Percentiles rank a stretch among this genome's conserved stretches.
phyloP scores from a whole-genome alignment of 1,284 basidiomycete species.

The Hymenochaete sp. region DNA sequence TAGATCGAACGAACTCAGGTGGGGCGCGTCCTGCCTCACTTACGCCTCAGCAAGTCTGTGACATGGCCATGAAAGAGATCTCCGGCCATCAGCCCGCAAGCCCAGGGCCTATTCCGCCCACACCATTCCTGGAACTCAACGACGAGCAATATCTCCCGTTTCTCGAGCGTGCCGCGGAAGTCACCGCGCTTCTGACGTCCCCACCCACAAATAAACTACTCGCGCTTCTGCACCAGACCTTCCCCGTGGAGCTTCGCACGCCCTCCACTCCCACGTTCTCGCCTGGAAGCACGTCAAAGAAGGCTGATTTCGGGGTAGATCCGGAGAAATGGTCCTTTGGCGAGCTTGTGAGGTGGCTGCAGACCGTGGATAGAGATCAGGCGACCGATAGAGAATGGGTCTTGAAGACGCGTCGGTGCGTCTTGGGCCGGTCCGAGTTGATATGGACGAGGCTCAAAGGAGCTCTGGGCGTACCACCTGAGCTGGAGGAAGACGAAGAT shows the following conservation, averaged over 20 bases:
- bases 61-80: slow-evolving; percentile 21
- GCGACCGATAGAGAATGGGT: slow-evolving; percentile 27
- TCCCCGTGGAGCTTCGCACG: slow-evolving; percentile 19
- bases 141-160: slow-evolving; percentile 28
- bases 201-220: slow-evolving; percentile 26
- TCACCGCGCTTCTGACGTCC: slow-evolving; percentile 25
- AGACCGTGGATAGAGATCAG: slow-evolving; percentile 23
- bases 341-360: slow-evolving; percentile 26
- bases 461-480: slow-evolving; percentile 29
- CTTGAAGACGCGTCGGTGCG: slow-evolving; percentile 24
- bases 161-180: slow-evolving; percentile 27
- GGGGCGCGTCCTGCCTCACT: slow-evolving; percentile 16
- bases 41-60: slow-evolving; percentile 24
- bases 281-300: neutral
- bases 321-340: slow-evolving; percentile 27
- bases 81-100: slow-evolving; percentile 13
- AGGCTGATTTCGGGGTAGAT: slow-evolving; percentile 12
- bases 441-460: slow-evolving; percentile 29
- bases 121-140: slow-evolving; percentile 24
- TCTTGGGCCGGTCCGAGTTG: slow-evolving; percentile 28
- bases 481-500: slow-evolving; percentile 24
- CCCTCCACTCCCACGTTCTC: neutral
- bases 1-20: slow-evolving; percentile 16
- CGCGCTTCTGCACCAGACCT: slow-evolving; percentile 27
- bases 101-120: slow-evolving; percentile 16